Evolutionary conservation across 148 eudicot genomes (phyloP), one percentile per base, ranked within the genome.

Genomic region (Selenicereus undatus): DNA sequence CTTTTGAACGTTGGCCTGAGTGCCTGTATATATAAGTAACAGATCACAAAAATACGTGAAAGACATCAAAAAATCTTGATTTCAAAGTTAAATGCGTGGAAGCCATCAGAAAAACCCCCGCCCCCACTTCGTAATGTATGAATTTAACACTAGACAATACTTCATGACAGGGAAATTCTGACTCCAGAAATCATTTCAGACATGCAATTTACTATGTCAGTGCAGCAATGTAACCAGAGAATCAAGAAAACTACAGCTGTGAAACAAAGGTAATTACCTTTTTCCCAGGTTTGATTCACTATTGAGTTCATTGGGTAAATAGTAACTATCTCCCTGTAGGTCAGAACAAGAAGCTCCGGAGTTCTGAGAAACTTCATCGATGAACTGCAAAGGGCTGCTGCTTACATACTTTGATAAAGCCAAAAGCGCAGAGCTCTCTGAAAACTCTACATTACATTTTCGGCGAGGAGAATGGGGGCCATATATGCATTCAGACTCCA

Each of bases 391-490:
- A 22, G 89, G 79, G 60, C 74, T 81, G 66, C 78, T 86, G 79
- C 84, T 77, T 71, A 81, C 85, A 83, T 81, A 86, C 64, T 91
- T 88, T 16, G 91, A 89, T 43, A 93, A 88, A 54, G 89, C 90
- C 52, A 91, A 86, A 76, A 88, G 88, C 78, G 85, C 83, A 18
- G 79, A 84, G 76, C 80, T 85, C 78, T 88, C 90, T 16, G 86
- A 86, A 75, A 86, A 85, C 27, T 77, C 83, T 36, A 81, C 24
- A 74, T 84, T 87, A 58, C 78, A 82, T 81, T 87, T 91, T 62
- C 83, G 66, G 51, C 92, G 86, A 52, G 97, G 97, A 35, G 97
- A 93, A 81, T 93, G 89, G 21, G 94, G 97, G 68, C 97, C 97
- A 79, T 91, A 93, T 17, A 79, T 50, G 77, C 88, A 87, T 78